Evolutionary conservation across 305 asterid genomes (phyloP).

Genomic region (Fraxinus nigra): DNA sequence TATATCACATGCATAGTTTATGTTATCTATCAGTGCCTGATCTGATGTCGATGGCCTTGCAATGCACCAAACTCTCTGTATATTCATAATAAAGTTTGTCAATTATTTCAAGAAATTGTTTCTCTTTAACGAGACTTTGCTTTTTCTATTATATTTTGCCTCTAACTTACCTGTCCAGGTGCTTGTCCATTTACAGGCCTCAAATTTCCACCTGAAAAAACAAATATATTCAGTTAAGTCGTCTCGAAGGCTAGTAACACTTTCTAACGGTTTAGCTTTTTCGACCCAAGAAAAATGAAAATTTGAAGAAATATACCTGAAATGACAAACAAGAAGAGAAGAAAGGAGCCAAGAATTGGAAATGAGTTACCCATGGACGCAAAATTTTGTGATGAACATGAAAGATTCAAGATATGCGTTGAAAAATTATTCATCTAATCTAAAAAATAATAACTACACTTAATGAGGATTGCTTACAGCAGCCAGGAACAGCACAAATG

Average conservation of each 20-base stretch:
- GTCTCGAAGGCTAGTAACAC: not conserved
- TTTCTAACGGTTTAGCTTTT: not conserved
- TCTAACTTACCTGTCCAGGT: conserved; percentile 21
- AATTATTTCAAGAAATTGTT: not conserved
- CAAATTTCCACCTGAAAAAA: conserved; percentile 20
- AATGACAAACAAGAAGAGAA: conserved; percentile 12
- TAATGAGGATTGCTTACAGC: not conserved
- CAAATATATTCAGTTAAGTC: not conserved
- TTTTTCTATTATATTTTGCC: not conserved
- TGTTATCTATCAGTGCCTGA: conserved; percentile 22
- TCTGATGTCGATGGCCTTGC: conserved; percentile 34
- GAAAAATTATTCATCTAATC: too few species aligned
- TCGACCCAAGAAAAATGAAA: not conserved
- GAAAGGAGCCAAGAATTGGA: conserved; percentile 14
- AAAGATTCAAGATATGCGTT: not conserved
- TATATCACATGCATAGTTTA: conserved; percentile 30
- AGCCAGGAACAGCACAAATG: not conserved
- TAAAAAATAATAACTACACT: too few species aligned
- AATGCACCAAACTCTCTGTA: conserved; percentile 36
- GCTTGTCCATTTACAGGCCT: conserved; percentile 23
- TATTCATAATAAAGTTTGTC: not conserved
- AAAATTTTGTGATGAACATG: not conserved
- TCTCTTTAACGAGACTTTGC: not conserved
- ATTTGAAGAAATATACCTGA: conserved; percentile 9
- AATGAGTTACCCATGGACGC: conserved; percentile 25